Base-by-base conservation (phyloP, 768 basidiomycete genomes). In the Termitomyces sp. region DNA sequence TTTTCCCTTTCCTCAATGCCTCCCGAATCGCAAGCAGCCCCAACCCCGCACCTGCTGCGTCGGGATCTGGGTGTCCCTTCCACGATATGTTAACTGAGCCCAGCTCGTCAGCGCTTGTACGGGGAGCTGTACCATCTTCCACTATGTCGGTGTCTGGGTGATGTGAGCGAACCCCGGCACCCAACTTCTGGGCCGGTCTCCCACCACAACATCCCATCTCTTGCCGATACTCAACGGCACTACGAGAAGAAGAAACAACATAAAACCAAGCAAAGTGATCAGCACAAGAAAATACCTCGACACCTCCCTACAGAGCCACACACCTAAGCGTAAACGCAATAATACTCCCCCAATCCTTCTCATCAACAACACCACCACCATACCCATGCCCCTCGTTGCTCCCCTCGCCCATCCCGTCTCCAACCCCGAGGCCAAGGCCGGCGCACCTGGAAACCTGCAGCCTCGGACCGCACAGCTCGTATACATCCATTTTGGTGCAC, bases 291-390 rank as follows among this genome's bases (percentile, higher is more conserved):
- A 27, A 27, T 27, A 27, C 27, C 27, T 27, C 27, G 4, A 37
- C 11, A 1, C 12, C 36, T 37, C 36, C 36, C 13, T 27, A 27
- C 36, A 37, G 1, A 15, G 13, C 1, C 12, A 37, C 36, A 37
- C 36, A 37, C 87, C 86, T 87, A 52, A 90, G 71, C 8, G 87
- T 88, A 70, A 87, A 89, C 6, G 89, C 85, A 62, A 90, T 90
- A 50, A 91, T 83, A 68, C 87, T 89, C 8, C 88, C 87, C 87
- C 85, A 87, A 68, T 89, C 88, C 65, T 81, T 78, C 66, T 91
- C 89, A 51, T 81, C 69, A 9, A 90, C 69, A 9, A 90, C 81
- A 59, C 89, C 78, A 5, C 89, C 76, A 65, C 82, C 85, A 8
- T 84, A 74, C 34, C 80, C 82, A 73, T 91, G 85, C 66, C 76